These are phyloP conservation scores for Pistacia integerrima DNA, from an alignment of 345 rosid species.

Conservation along the genomic window DNA sequence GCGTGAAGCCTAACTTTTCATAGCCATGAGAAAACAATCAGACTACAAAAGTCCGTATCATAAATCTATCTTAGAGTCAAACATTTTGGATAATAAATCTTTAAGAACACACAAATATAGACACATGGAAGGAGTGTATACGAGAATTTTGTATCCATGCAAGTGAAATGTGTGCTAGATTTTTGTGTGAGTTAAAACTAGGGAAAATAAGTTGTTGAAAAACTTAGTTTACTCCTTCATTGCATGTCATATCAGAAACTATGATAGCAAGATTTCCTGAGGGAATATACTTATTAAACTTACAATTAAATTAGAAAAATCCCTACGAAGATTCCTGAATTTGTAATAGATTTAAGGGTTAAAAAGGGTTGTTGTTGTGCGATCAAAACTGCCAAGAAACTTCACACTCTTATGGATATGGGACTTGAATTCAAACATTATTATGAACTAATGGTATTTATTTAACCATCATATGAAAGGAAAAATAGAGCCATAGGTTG, in stretches of 20 bases:
- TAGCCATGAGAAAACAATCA: conserved; percentile 86
- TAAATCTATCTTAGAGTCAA: background rate
- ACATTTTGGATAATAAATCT: background rate
- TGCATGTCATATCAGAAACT: background rate
- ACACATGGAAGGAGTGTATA: background rate
- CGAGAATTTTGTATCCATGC: too few species aligned
- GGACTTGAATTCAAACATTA: too few species aligned
- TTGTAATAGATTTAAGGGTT: too few species aligned
- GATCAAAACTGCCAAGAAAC: too few species aligned
- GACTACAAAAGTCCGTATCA: background rate
- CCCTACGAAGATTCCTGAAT: too few species aligned
- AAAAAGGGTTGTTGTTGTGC: too few species aligned
- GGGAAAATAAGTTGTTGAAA: background rate
- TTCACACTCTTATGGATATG: too few species aligned
- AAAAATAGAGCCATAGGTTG: too few species aligned
- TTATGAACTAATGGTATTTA: too few species aligned
- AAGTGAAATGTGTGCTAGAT: background rate
- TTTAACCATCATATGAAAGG: background rate
- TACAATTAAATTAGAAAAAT: too few species aligned
- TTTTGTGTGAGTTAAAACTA: background rate
- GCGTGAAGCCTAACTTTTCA: conserved; percentile 81
- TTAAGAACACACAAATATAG: background rate
- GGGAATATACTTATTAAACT: too few species aligned
- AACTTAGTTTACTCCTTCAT: background rate
- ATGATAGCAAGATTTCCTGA: background rate